Evolutionary conservation across 1,284 basidiomycete species (phyloP), one percentile per base, ranked within the genome.

Genomic region (Marasmius fiardii): DNA sequence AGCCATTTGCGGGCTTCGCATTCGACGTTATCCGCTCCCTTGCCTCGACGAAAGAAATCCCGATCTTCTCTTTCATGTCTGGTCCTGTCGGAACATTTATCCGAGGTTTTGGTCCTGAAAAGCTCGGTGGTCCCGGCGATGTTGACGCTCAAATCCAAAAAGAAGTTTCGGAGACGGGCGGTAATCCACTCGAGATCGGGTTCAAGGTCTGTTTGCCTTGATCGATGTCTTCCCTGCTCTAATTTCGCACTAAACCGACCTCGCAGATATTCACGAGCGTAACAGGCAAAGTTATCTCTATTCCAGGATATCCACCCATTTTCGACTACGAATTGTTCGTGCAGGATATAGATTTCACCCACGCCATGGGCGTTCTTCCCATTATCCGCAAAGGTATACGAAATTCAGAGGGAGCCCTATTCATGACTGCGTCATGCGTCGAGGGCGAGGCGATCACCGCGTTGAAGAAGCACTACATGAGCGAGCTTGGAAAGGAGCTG

Each of bases 1-100:
- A 56, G 55, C 55, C 55, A 16, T 56, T 56, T 18, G 37, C 51
- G 20, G 24, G 7, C 3, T 53, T 53, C 37, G 55, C 55, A 14
- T 16, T 53, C 16, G 51, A 56, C 21, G 51, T 34, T 3, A 41
- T 56, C 6, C 33, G 51, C 4, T 35, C 3, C 1, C 23, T 56
- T n/a, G 31, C 51, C 14, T 21, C 39, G 37, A 33, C 35, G 1
- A 12, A 31, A 14, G 52, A 44, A 6, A 10, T 43, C 6, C 55
- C 44, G 18, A 49, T 53, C 16, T 39, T 56, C 41, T 33, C 44
- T 6, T 21, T 28, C 6, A 37, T 53, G 18, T 43, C 37, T 16
- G 18, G 48, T 24, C 43, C 49, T 23, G 51, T 47, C 10, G 45
- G 51, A 6, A 24, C 55, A 23, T 21, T 28, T 3, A 37, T 53